Base-by-base conservation (phyloP, 2,329 filamentous ascomycete species). In the Pyrenophora graminea region DNA sequence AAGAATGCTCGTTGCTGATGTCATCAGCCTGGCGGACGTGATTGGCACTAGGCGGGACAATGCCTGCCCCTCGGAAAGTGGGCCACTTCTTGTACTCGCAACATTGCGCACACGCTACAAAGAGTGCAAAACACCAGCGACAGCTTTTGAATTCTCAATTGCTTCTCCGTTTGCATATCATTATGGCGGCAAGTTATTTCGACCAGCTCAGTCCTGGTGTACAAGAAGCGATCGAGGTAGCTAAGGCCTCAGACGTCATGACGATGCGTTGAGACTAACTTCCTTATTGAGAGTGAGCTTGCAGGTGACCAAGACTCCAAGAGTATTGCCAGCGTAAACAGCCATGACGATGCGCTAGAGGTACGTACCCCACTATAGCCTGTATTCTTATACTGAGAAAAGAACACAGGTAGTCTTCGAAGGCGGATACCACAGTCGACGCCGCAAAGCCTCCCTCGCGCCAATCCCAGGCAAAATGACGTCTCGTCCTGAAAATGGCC, bases 391-490 rank as follows among this genome's bases (percentile, higher is more conserved):
- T 31, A 30, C 13, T 39, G 18, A 23, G 55, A 58, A 51, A 60
- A 48, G 18, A 7, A 34, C 15, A 13, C 62, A 86, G 80, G 82
- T 87, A 39, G 75, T 83, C 43, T 83, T 86, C 64, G 79, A 80
- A 61, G 73, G 76, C 39, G 77, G 80, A 37, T 48, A 52, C 48
- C 75, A 67, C 51, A 74, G 69, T 40, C 80, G 81, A 55, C 80
- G 84, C 48, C 81, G 84, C 61, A 84, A 83, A 72, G 84, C 84
- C 17, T 86, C 84, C 3, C 74, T 86, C 17, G 80, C 80, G 30
- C 69, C 76, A 51, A 63, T 77, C 30, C 47, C 54, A 3, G 52
- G 45, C 43, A 55, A 48, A 9, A 63, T 63, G 53, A 47, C 48
- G 18, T 67, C 69, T 25, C 70, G 72, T 19, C 67, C 74, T 12